phyloP scores from a whole-genome alignment of 1,139 yeast genomes.

The Lodderomyces pseudojiufengensis region DNA sequence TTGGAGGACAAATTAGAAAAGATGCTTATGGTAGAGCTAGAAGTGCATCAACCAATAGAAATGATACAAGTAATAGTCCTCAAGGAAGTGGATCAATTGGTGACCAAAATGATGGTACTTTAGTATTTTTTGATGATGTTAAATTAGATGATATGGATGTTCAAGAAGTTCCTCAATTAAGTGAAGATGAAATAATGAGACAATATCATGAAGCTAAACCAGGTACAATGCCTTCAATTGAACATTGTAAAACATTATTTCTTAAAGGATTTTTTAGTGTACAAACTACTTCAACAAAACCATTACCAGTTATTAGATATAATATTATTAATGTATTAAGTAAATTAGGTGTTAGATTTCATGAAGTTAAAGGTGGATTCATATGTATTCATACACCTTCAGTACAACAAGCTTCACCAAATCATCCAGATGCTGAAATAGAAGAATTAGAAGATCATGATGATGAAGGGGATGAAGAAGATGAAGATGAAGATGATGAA shows the following conservation, averaged over 20 bases:
- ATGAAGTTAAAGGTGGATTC: conserved; percentile 94
- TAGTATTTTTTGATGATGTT: conserved; percentile 66
- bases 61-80: conserved; percentile 48
- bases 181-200: conserved; percentile 63
- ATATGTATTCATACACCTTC: conserved; percentile 73
- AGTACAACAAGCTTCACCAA: conserved; percentile 19
- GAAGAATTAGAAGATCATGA: conserved; percentile 8
- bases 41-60: conserved; percentile 22
- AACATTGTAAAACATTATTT: conserved; percentile 86
- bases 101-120: conserved; percentile 28
- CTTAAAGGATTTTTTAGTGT: conserved; percentile 94
- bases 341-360: conserved; percentile 73
- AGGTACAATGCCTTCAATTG: conserved; percentile 89
- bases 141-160: conserved; percentile 45
- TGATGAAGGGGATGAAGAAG: conserved; percentile 18
- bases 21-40: conserved; percentile 41
- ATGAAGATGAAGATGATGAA: conserved; percentile 18
- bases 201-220: conserved; percentile 69
- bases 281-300: conserved; percentile 91
- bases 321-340: conserved; percentile 78
- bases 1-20: conserved; percentile 71
- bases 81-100: conserved; percentile 40
- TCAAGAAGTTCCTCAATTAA: conserved; percentile 38
- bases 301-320: conserved; percentile 82
- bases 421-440: conserved; percentile 21